A percentile compares a stretch with the other conserved stretches of the same genome.
These are phyloP conservation scores for Phialophora macrospora DNA, from an alignment of 2,329 filamentous ascomycete species.

Conservation along the genomic window DNA sequence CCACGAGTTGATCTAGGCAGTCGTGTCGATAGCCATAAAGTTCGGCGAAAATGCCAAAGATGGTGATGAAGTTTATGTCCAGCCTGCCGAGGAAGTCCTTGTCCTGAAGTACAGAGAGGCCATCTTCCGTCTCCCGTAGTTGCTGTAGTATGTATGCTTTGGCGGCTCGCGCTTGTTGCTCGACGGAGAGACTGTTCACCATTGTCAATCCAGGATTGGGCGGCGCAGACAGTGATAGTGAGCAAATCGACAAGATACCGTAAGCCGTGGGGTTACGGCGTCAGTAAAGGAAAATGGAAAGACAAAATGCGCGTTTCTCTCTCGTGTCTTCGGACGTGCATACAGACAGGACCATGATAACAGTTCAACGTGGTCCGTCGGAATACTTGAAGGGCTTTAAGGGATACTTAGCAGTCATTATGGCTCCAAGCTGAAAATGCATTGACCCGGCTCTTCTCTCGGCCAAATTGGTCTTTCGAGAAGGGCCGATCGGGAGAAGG, in stretches of 20 bases:
- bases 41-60: constrained; percentile 38
- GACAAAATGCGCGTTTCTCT: neutral
- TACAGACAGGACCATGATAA: neutral
- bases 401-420: neutral
- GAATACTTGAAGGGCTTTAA: neutral
- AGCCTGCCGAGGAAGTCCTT: constrained; percentile 32
- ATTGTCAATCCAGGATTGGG: neutral
- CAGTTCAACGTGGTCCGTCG: neutral
- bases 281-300: neutral
- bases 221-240: neutral
- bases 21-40: constrained; percentile 38
- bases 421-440: neutral
- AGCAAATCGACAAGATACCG: neutral
- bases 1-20: constrained; percentile 37
- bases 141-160: constrained; percentile 38
- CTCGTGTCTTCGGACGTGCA: neutral
- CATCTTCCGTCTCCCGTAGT: constrained; percentile 33
- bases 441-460: constrained; percentile 23
- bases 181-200: constrained; percentile 33
- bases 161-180: constrained; percentile 37
- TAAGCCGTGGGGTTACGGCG: neutral
- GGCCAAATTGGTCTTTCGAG: constrained; percentile 19
- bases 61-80: constrained; percentile 37
- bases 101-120: constrained; percentile 30
- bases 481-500: constrained; percentile 19